Evolutionary conservation across 768 basidiomycete species (phyloP).

Genomic region (Suillus subluteus): DNA sequence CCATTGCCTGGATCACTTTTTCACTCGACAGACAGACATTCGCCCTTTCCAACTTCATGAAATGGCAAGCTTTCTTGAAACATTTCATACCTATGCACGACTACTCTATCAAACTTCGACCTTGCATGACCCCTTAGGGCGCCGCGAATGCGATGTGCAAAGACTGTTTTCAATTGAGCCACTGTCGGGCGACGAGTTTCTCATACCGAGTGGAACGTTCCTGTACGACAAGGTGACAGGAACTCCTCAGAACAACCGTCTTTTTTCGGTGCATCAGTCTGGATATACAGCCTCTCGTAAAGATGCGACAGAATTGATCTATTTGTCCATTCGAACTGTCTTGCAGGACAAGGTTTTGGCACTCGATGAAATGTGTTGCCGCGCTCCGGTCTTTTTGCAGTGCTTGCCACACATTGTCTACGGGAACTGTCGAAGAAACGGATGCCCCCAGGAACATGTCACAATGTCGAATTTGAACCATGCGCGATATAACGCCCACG

Average conservation of each 20-base stretch:
- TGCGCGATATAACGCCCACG: constrained; percentile 43
- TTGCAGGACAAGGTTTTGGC: constrained; percentile 33
- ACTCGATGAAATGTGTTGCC: constrained; percentile 37
- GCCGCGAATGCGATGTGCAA: constrained; percentile 21
- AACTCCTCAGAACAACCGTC: not conserved
- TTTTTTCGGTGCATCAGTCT: not conserved
- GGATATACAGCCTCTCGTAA: constrained; percentile 17
- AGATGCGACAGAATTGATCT: constrained; percentile 30
- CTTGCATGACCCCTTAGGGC: constrained; percentile 30
- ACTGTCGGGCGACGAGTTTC: constrained; percentile 25
- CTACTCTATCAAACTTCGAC: constrained; percentile 35
- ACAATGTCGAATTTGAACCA: constrained; percentile 24
- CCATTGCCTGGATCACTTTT: constrained; percentile 48
- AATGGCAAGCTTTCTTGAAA: constrained; percentile 32
- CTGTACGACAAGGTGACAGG: not conserved
- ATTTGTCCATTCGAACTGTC: constrained; percentile 26
- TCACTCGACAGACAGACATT: constrained; percentile 31
- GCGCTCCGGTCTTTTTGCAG: constrained; percentile 37
- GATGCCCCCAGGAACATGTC: constrained; percentile 45
- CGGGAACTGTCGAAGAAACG: constrained; percentile 33
- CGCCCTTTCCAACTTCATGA: constrained; percentile 25
- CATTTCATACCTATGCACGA: constrained; percentile 41
- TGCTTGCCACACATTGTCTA: constrained; percentile 41
- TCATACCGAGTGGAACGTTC: constrained; percentile 1
- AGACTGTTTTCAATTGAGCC: constrained; percentile 39